Base-by-base conservation (phyloP, 495 filamentous ascomycete genomes). In the Aspergillus kassunensis region DNA sequence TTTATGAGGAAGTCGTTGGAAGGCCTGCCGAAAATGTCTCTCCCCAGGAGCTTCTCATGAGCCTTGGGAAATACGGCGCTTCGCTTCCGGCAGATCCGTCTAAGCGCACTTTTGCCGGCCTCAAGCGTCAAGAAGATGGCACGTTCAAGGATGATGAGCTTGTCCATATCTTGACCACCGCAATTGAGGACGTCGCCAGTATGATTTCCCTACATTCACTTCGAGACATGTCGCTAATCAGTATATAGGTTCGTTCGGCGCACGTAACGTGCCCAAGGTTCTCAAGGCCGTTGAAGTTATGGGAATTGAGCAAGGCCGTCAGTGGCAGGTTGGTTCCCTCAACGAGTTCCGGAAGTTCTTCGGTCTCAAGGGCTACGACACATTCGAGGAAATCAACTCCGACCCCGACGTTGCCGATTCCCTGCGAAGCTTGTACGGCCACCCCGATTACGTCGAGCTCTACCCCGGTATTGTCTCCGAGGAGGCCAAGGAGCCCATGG, bases 301-400 rank as follows among this genome's bases (percentile, higher is more conserved):
- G 35, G 83, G 79, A 55, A 83, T 86, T 49, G 59, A 80, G 52
- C 82, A 85, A 56, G 73, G 81, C 29, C 74, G 83, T 49, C 69
- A 69, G 39, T 86, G 82, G 82, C 70, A 80, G 13, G 69, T 82
- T 9, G 79, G 77, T 4, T 81, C 80, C 25, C 67, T 85, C 24
- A 84, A 84, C 53, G 80, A 84, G 62, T 84, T 85, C 68, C 76
- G 83, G 18, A 75, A 77, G 54, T 84, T 83, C 65, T 80, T 86
- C 54, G 65, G 68, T 15, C 58, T 83, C 54, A 80, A 80, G 67
- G 61, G 70, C 4, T 77, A 84, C 49, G 76, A 81, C 4, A 77
- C 71, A 0, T 86, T 85, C 53, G 80, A 84, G 60, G 79, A 81
- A 37, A 80, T 85, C 55, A 85, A 84, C 61, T 76, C 77, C 11